These are phyloP conservation scores for Fusarium begoniae DNA, from an alignment of 2,329 filamentous ascomycete genomes.

Conservation along the genomic window DNA sequence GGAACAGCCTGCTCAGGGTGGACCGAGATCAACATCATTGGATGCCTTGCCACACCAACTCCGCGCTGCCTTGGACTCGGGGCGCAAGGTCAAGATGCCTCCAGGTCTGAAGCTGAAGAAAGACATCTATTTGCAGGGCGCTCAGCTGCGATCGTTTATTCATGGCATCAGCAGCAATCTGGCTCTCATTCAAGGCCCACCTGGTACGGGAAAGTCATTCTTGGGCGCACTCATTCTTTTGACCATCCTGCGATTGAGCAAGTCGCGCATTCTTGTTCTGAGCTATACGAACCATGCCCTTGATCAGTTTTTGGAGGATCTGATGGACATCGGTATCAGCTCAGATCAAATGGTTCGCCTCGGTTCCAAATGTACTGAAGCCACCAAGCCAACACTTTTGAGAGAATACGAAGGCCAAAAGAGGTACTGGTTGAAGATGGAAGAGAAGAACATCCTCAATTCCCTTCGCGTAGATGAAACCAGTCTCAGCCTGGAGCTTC, in stretches of 20 bases:
- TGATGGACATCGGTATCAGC: conserved; percentile 67
- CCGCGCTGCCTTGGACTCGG: background rate
- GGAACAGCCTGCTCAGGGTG: background rate
- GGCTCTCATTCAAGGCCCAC: conserved; percentile 76
- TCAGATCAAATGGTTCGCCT: conserved; percentile 64
- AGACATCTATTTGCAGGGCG: conserved; percentile 39
- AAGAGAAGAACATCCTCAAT: conserved; percentile 50
- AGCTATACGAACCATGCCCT: conserved; percentile 75
- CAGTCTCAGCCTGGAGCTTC: conserved; percentile 38
- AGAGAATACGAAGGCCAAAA: conserved; percentile 47
- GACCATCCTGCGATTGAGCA: conserved; percentile 59
- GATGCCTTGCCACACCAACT: background rate
- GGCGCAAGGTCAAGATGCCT: conserved; percentile 12
- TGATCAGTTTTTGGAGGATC: conserved; percentile 72
- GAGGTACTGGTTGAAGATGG: conserved; percentile 45
- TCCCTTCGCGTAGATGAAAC: conserved; percentile 42
- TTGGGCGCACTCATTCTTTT: conserved; percentile 72
- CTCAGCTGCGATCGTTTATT: conserved; percentile 67
- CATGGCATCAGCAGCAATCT: conserved; percentile 62
- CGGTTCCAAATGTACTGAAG: conserved; percentile 64
- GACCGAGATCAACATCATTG: conserved; percentile 16
- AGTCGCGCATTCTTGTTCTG: conserved; percentile 67
- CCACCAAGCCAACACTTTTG: conserved; percentile 60
- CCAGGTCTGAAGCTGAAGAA: conserved; percentile 30
- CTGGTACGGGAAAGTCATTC: conserved; percentile 81